phyloP scores from a whole-genome alignment of 805 yeast genomes.

The Yarrowia hollandica region DNA sequence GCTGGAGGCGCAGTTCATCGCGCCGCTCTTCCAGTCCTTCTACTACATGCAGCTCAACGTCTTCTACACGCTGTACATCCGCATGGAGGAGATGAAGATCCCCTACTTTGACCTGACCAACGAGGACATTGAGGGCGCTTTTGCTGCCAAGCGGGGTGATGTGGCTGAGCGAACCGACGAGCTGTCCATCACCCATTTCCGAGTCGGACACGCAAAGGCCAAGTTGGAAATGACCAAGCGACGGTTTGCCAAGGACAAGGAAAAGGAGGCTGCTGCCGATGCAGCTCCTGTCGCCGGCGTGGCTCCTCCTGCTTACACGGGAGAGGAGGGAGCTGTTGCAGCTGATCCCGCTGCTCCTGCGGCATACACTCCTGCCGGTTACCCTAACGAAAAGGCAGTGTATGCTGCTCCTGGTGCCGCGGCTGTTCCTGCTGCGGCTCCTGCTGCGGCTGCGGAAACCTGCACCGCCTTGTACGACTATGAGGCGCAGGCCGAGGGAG shows the following conservation, averaged over 20 bases:
- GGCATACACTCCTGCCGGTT: conserved; percentile 37
- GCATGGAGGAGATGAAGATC: conserved; percentile 94
- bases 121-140: conserved; percentile 76
- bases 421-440: conserved; percentile 35
- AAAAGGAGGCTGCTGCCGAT: not conserved
- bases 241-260: conserved; percentile 48
- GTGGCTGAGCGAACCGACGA: conserved; percentile 87
- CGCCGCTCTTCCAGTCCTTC: conserved; percentile 89
- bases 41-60: conserved; percentile 98
- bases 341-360: conserved; percentile 38
- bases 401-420: conserved; percentile 39
- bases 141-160: conserved; percentile 78
- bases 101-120: conserved; percentile 85
- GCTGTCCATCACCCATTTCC: conserved; percentile 86
- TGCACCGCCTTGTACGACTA: conserved; percentile 93
- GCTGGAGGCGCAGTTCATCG: conserved; percentile 87
- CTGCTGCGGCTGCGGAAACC: conserved; percentile 35
- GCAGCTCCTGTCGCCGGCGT: conserved; percentile 43
- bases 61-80: conserved; percentile 84
- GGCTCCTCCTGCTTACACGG: conserved; percentile 40
- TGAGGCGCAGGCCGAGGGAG: conserved; percentile 91
- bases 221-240: conserved; percentile 82
- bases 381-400: conserved; percentile 38
- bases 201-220: conserved; percentile 80
- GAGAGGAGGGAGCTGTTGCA: conserved; percentile 38